phyloP scores from a whole-genome alignment of 345 rosid species.

The Citrus reticulata region DNA sequence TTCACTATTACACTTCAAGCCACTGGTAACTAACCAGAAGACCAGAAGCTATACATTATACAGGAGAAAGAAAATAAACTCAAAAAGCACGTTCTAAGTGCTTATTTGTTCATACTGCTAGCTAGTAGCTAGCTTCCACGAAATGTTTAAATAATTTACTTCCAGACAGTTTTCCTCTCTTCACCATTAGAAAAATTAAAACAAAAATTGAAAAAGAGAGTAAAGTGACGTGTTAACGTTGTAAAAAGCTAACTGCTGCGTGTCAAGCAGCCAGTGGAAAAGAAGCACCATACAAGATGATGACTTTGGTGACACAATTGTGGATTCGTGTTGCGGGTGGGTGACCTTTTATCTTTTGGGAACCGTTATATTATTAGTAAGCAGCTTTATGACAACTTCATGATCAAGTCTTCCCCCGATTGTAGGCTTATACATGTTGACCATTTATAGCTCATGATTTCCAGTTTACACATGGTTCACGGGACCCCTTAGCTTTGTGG shows the following conservation, averaged over 20 bases:
- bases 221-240: slow-evolving; percentile 6
- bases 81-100: background rate
- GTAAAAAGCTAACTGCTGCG: background rate
- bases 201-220: background rate
- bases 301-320: background rate
- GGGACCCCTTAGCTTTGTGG: background rate
- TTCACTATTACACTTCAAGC: background rate
- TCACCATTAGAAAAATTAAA: background rate
- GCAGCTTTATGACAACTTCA: background rate
- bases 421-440: background rate
- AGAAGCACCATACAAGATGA: background rate
- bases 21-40: background rate
- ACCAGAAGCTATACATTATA: background rate
- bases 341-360: background rate
- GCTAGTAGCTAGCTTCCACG: background rate
- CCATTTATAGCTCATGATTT: slow-evolving; percentile 3
- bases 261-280: background rate
- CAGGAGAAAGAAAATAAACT: background rate
- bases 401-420: background rate
- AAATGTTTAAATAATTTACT: too few species aligned
- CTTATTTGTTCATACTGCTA: background rate
- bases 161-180: background rate
- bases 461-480: background rate
- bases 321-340: background rate
- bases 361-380: background rate